Conservation (phyloP, 2,329 filamentous ascomycete genomes). For the Xylaria sp. region DNA sequence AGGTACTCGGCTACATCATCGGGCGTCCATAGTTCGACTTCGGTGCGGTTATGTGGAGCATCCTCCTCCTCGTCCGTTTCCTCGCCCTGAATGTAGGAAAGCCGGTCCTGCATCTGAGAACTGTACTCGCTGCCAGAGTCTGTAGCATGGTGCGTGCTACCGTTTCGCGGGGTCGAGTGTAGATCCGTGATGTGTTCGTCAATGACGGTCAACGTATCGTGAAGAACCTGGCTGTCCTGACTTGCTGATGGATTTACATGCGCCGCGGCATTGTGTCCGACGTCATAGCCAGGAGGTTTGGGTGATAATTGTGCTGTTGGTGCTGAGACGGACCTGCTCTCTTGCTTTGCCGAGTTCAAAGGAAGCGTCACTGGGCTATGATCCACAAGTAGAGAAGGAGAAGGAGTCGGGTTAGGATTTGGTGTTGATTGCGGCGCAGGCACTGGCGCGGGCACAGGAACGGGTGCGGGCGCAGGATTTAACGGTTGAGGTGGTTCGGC, state of each 20-base stretch:
- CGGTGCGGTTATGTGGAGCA: constrained; percentile 66
- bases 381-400: constrained; percentile 35
- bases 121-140: constrained; percentile 93
- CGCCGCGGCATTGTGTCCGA: constrained; percentile 47
- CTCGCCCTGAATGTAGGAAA: constrained; percentile 92
- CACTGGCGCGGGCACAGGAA: constrained; percentile 35
- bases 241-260: constrained; percentile 52
- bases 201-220: constrained; percentile 94
- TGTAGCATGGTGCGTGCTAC: constrained; percentile 61
- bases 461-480: constrained; percentile 31
- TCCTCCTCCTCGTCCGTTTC: constrained; percentile 95
- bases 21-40: constrained; percentile 81
- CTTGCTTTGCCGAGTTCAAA: constrained; percentile 49
- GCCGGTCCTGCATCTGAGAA: constrained; percentile 73
- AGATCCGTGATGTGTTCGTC: constrained; percentile 96
- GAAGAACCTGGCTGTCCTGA: constrained; percentile 72
- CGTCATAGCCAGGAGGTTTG: constrained; percentile 39
- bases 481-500: constrained; percentile 31
- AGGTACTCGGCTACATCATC: constrained; percentile 88
- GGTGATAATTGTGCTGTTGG: constrained; percentile 36
- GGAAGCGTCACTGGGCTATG: constrained; percentile 47
- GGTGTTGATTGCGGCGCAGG: constrained; percentile 38
- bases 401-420: constrained; percentile 28
- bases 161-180: constrained; percentile 59
- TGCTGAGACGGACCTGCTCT: constrained; percentile 39